These are phyloP conservation scores for Parvularia atlantis DNA, from an alignment of 78 protist species.

Conservation along the genomic window DNA sequence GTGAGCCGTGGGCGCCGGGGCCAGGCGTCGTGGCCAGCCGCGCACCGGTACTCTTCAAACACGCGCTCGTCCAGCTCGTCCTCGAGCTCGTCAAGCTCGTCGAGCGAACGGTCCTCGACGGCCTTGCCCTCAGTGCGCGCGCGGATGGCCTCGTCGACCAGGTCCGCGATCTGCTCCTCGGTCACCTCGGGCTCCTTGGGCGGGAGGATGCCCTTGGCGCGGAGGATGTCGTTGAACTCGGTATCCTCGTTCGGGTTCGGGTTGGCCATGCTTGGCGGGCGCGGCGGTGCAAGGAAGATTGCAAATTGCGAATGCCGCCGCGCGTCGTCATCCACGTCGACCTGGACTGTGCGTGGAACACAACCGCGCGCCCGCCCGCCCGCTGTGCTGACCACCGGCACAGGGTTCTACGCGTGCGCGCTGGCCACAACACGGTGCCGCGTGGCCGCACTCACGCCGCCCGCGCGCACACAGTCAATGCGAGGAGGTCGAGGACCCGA, in stretches of 20 bases:
- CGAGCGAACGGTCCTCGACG: conserved; percentile 5
- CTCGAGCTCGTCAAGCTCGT: conserved; percentile 34
- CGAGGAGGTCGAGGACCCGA: too few relatives aligned
- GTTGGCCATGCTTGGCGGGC: too few relatives aligned
- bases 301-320: too few relatives aligned
- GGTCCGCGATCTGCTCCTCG: neutral
- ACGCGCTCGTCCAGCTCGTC: conserved; percentile 31
- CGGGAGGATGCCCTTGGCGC: conserved; percentile 21
- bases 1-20: neutral
- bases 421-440: too few relatives aligned
- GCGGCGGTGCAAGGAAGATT: too few relatives aligned
- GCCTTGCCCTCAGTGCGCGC: neutral
- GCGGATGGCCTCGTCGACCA: conserved; percentile 5
- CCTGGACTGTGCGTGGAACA: too few relatives aligned
- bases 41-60: conserved; percentile 8
- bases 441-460: too few relatives aligned
- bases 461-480: too few relatives aligned
- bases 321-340: too few relatives aligned
- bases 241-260: conserved; percentile 36
- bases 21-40: neutral
- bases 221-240: conserved; percentile 37
- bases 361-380: too few relatives aligned
- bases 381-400: too few relatives aligned
- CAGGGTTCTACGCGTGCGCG: too few relatives aligned
- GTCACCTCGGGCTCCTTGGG: conserved; percentile 13